A percentile compares a stretch with the other conserved stretches of the same genome.
Evolutionary conservation across 23 red algal species (phyloP).

Genomic region (Gracilariopsis chorda): DNA sequence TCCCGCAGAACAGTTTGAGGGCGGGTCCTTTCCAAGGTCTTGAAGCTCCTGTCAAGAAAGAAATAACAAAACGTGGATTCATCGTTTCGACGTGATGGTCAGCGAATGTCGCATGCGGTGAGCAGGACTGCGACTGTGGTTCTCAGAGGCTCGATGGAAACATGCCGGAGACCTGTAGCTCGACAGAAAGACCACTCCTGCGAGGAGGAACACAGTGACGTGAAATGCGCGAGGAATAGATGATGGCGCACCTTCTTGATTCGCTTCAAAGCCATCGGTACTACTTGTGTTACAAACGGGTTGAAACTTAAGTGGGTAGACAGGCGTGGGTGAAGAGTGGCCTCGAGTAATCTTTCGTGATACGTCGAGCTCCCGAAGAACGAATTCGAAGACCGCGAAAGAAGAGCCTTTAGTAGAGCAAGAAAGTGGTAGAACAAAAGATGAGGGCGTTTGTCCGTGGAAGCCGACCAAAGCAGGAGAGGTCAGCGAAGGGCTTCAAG

Average conservation of each 20-base stretch:
- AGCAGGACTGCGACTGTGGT: background rate
- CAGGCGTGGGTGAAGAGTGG: no score
- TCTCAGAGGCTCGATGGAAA: background rate
- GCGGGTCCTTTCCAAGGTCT: constrained; percentile 98
- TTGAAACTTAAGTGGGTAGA: no score
- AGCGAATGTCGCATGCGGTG: background rate
- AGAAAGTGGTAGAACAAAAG: background rate
- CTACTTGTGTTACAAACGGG: no score
- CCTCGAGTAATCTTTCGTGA: no score
- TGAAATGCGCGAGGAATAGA: background rate
- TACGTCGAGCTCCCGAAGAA: background rate
- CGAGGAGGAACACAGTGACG: background rate
- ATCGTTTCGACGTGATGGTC: background rate
- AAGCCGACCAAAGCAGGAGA: background rate
- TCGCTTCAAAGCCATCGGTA: constrained; percentile 63
- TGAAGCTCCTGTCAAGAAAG: constrained; percentile 72
- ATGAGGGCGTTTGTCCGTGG: background rate
- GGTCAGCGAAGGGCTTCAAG: constrained; percentile 28
- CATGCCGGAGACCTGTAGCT: background rate
- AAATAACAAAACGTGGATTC: background rate
- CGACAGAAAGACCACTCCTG: background rate
- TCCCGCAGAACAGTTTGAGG: constrained; percentile 96
- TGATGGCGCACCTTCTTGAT: constrained; percentile 64
- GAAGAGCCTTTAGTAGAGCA: background rate
- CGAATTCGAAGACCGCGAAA: background rate